Conservation (phyloP, 2,329 filamentous ascomycete genomes). For the Myriosclerotinia duriaeana region DNA sequence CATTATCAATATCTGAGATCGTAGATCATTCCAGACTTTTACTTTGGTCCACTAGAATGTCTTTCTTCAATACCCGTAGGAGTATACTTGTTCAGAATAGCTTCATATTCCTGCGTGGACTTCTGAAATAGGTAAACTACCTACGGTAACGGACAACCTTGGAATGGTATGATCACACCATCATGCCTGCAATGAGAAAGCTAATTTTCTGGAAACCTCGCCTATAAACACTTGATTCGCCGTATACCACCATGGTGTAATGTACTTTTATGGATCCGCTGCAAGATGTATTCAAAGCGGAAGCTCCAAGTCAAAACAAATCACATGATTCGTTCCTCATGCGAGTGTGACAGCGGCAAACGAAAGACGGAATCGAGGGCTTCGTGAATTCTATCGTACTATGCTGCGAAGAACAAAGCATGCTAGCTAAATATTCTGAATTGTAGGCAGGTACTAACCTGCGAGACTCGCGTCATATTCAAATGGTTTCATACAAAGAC, state of each 20-base stretch:
- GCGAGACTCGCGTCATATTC: background rate
- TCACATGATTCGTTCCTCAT: slow-evolving; percentile 1
- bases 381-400: background rate
- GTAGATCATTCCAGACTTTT: background rate
- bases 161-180: too few species aligned
- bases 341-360: background rate
- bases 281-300: slow-evolving; percentile 4
- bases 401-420: background rate
- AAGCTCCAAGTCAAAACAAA: background rate
- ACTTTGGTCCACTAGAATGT: background rate
- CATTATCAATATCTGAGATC: background rate
- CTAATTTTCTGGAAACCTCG: background rate
- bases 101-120: background rate
- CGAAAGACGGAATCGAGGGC: background rate
- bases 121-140: background rate
- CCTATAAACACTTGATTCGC: background rate
- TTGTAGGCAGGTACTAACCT: background rate
- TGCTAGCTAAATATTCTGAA: background rate
- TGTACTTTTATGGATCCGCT: background rate
- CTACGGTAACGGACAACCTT: background rate
- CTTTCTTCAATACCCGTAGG: background rate
- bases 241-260: background rate
- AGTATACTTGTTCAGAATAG: background rate
- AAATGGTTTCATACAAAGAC: background rate
- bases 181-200: background rate